Conservation (phyloP, 1,139 yeast genomes). For the Hyphopichia wangnamkhiaoensis region DNA sequence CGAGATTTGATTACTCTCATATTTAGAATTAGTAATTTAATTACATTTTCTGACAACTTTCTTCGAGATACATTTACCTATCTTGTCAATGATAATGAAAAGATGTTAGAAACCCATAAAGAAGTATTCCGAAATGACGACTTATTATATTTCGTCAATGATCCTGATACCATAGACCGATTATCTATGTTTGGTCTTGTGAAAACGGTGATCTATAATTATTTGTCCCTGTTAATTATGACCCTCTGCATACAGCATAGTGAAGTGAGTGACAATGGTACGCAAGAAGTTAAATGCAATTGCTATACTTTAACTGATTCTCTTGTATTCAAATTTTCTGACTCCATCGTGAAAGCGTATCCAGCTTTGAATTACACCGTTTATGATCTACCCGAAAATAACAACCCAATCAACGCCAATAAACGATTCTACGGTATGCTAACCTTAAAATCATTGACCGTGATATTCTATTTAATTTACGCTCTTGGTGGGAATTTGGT, state of each 20-base stretch:
- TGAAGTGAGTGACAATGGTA: background rate
- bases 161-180: background rate
- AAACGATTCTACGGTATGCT: too few relatives aligned
- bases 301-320: constrained; percentile 6
- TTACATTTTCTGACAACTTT: constrained; percentile 33
- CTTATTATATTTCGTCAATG: background rate
- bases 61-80: constrained; percentile 31
- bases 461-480: constrained; percentile 28
- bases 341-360: constrained; percentile 18
- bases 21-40: constrained; percentile 22
- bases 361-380: constrained; percentile 9
- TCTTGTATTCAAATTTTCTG: constrained; percentile 31
- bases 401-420: background rate
- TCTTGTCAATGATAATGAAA: constrained; percentile 19
- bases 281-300: background rate
- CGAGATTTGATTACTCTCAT: constrained; percentile 1
- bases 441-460: constrained; percentile 20
- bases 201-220: background rate
- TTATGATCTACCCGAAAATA: background rate
- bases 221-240: background rate
- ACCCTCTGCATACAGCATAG: background rate
- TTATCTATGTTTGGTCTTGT: background rate
- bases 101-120: constrained; percentile 11
- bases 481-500: constrained; percentile 33
- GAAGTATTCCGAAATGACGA: constrained; percentile 6